These are phyloP conservation scores for Blepharisma japonicum DNA, from an alignment of 73 alveolate genomes.

Conservation along the genomic window DNA sequence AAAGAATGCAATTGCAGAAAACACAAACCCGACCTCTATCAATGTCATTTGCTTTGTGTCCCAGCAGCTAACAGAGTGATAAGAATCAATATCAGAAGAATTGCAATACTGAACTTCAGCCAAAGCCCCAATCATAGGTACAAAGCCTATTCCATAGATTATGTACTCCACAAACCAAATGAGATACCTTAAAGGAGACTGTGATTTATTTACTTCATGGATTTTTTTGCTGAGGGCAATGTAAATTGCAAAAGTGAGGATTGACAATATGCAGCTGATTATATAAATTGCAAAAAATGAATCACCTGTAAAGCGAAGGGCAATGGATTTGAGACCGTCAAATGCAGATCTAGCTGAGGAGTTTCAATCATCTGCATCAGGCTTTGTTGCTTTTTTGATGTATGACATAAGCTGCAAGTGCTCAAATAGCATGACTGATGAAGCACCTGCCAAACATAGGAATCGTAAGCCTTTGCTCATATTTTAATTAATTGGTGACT, in stretches of 20 bases:
- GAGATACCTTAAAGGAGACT: not conserved
- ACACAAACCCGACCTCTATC: not conserved
- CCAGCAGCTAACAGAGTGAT: not conserved
- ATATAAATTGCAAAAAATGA: not conserved
- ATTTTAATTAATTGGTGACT: too few relatives aligned
- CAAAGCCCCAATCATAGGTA: not conserved
- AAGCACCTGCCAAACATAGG: too few relatives aligned
- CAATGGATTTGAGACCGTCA: not conserved
- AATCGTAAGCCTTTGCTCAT: too few relatives aligned
- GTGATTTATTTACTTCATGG: not conserved
- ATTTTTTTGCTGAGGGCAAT: not conserved
- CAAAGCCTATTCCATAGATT: not conserved
- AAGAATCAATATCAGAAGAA: not conserved
- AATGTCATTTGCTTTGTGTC: not conserved
- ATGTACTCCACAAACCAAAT: not conserved
- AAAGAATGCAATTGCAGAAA: not conserved
- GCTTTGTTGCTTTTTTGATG: constrained; percentile 8
- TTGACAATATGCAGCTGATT: not conserved
- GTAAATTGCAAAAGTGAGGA: not conserved
- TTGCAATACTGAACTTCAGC: constrained; percentile 1
- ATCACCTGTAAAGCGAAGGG: not conserved
- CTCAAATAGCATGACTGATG: not conserved
- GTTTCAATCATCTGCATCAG: not conserved
- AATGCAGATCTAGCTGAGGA: not conserved
- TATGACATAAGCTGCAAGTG: constrained; percentile 6